Percentiles rank a stretch among this genome's conserved stretches.
These are phyloP conservation scores for Escallonia herrerae DNA, from an alignment of 129 eudicot genomes.

Conservation along the genomic window DNA sequence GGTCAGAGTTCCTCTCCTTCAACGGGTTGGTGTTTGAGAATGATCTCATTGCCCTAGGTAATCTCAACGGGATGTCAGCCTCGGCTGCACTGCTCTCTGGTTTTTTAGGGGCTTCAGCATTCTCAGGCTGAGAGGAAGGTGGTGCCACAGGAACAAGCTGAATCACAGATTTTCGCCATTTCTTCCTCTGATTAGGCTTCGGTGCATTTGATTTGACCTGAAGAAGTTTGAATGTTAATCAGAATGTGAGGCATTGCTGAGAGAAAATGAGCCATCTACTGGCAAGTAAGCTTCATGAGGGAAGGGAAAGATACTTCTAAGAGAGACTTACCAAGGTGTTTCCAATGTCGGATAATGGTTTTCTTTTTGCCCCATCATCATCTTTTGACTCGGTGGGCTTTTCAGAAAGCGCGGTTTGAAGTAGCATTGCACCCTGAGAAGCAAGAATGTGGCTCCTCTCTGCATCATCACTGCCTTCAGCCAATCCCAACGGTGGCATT, in stretches of 20 bases:
- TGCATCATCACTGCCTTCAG: constrained; percentile 18
- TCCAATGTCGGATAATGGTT: constrained; percentile 87
- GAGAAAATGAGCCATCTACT: background rate
- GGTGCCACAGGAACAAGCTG: constrained; percentile 63
- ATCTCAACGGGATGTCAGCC: constrained; percentile 47
- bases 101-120: constrained; percentile 30
- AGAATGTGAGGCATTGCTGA: background rate
- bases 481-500: constrained; percentile 16
- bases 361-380: constrained; percentile 35
- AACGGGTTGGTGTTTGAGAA: constrained; percentile 31
- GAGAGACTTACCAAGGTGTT: constrained; percentile 46
- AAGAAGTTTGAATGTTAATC: constrained; percentile 2
- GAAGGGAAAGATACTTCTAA: background rate
- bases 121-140: constrained; percentile 34
- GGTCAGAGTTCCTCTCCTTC: constrained; percentile 62
- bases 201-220: constrained; percentile 62
- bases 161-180: constrained; percentile 62
- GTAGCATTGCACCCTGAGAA: constrained; percentile 70
- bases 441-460: constrained; percentile 47
- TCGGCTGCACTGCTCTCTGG: constrained; percentile 35
- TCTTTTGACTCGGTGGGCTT: constrained; percentile 38
- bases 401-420: constrained; percentile 57
- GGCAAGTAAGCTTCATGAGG: background rate
- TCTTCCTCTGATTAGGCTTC: constrained; percentile 53
- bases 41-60: constrained; percentile 83